phyloP scores from a whole-genome alignment of 257 asterid genomes.

The Eucommia ulmoides region DNA sequence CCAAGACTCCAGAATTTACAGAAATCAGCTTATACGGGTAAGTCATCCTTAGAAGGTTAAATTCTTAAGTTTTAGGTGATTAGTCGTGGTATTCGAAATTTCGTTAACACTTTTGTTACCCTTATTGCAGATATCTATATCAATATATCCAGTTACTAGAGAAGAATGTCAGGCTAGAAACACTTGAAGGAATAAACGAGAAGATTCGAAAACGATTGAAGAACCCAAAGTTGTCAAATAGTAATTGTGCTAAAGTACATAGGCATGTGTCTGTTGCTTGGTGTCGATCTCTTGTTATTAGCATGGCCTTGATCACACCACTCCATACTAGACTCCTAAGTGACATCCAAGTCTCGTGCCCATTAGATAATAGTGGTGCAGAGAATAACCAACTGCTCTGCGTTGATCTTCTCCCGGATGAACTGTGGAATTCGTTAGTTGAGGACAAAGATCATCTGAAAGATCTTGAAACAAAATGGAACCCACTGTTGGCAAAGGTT shows the following conservation, averaged over 20 bases:
- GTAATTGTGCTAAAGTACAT: constrained; percentile 61
- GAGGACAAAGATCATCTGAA: constrained; percentile 70
- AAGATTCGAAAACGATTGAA: constrained; percentile 89
- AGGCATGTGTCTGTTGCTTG: constrained; percentile 90
- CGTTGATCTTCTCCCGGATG: constrained; percentile 82
- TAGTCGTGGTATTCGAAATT: neutral
- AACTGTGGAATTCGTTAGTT: constrained; percentile 70
- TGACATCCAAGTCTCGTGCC: constrained; percentile 41
- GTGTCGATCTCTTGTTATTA: constrained; percentile 93
- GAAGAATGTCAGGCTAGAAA: constrained; percentile 64
- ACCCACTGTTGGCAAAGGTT: constrained; percentile 59
- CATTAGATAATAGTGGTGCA: constrained; percentile 29
- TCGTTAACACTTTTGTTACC: neutral
- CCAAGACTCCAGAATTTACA: constrained; percentile 57
- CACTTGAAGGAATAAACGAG: constrained; percentile 87
- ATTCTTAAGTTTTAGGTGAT: neutral
- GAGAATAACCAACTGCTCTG: constrained; percentile 67
- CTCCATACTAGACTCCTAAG: constrained; percentile 64
- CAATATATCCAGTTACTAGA: constrained; percentile 67
- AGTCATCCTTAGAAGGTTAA: constrained; percentile 6
- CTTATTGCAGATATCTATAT: constrained; percentile 56
- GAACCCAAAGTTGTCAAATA: constrained; percentile 87
- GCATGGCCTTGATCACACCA: constrained; percentile 88
- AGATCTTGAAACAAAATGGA: constrained; percentile 76
- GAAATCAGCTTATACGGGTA: constrained; percentile 72